Base-by-base conservation (phyloP, 2,329 filamentous ascomycete genomes). In the Purpureocillium takamizusanense region DNA sequence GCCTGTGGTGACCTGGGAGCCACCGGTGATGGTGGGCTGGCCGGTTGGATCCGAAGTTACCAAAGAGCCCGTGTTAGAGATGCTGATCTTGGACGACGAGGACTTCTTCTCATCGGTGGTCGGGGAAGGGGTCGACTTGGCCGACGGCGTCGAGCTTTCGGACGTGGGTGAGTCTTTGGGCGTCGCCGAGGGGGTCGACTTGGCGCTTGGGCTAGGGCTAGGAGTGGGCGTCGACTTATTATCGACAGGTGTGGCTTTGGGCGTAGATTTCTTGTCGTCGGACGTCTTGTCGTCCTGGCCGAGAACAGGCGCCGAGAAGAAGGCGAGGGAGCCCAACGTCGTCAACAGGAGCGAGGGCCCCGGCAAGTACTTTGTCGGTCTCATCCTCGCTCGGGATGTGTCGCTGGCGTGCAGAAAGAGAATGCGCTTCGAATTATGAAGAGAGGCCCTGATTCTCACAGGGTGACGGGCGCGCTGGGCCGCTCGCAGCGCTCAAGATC, bases 221-320 rank as follows among this genome's bases (percentile, higher is more conserved):
- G 42, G 15, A 17, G 36, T 12, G 30, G 33, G 28, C 18, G 33
- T 40, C 28, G 44, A 28, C 33, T 44, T 43, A 14, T 7, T 37
- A 30, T 28, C 33, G 4, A 40, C 12, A 21, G 40, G 15, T 16
- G 40, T n/a, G n/a, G n/a, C n/a, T n/a, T 28, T 28, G 25, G 25
- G 11, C 6, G 11, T 30, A 6, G 16, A 11, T 29, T 33, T 34
- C 34, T 39, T 31, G 29, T 32, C 7, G 16, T 35, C 12, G 11
- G 38, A 41, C 39, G 37, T 7, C 4, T 50, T 42, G 35, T 44
- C 27, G 27, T 48, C 38, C 37, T 40, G 33, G 37, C 39, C 25
- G 28, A 55, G 45, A n/a, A 41, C 54, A 11, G 60, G 44, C 14
- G 49, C 42, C 33, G 55, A 49, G 29, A 60, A 51, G 9, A 62